Evolutionary conservation across 176 grass and related monocot species (phyloP).

Genomic region (Ananas comosus): DNA sequence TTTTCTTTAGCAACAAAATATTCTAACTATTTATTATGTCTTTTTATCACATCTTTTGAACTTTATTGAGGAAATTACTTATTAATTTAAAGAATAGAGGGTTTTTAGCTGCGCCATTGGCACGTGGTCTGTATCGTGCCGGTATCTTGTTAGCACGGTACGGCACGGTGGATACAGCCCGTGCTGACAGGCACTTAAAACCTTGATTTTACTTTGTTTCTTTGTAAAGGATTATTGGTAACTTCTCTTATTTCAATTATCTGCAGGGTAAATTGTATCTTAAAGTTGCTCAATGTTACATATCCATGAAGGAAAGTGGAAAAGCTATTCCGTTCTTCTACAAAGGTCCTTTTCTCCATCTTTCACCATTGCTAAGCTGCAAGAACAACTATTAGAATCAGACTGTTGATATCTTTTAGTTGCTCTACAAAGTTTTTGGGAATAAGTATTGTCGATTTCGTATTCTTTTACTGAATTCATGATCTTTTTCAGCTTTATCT

Average conservation of each 20-base stretch:
- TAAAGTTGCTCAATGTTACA: conserved; percentile 79
- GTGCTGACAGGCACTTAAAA: too few species aligned
- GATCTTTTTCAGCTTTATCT: conserved; percentile 44
- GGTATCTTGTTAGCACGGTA: too few species aligned
- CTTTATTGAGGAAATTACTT: too few species aligned
- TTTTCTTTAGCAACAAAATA: too few species aligned
- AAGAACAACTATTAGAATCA: background rate
- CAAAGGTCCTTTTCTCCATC: conserved; percentile 42
- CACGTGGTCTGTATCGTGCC: too few species aligned
- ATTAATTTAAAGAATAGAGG: too few species aligned
- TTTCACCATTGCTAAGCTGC: background rate
- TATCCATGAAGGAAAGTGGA: conserved; percentile 42
- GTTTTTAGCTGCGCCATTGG: too few species aligned
- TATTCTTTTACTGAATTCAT: background rate
- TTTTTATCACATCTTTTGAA: too few species aligned
- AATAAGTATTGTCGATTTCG: background rate
- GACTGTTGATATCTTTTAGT: background rate
- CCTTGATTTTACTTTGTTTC: conserved; percentile 8
- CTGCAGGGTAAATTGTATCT: conserved; percentile 53
- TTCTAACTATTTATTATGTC: too few species aligned
- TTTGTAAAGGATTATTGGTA: conserved; percentile 2
- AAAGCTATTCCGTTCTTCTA: conserved; percentile 74
- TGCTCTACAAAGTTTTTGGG: background rate
- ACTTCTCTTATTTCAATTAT: conserved; percentile 12
- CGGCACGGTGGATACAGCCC: too few species aligned